These are phyloP conservation scores for Penicillium sp. DNA, from an alignment of 2,329 filamentous ascomycete species.

Conservation along the genomic window DNA sequence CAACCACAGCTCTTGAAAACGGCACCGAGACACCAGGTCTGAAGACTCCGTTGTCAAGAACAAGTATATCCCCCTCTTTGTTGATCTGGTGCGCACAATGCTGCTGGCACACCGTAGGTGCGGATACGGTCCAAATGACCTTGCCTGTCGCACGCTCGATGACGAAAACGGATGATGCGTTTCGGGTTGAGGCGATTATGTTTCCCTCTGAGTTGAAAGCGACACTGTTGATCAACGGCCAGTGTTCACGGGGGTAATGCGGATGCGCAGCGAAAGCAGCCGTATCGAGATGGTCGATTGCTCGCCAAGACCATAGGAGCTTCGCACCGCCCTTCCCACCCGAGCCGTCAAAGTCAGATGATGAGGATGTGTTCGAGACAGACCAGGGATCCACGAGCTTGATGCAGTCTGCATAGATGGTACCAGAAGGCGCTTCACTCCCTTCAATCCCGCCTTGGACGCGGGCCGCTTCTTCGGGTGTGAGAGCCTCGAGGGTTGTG, in stretches of 20 bases:
- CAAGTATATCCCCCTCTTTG: conserved; percentile 44
- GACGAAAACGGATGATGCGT: conserved; percentile 45
- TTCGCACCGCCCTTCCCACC: conserved; percentile 31
- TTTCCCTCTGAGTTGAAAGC: conserved; percentile 40
- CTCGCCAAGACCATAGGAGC: conserved; percentile 47
- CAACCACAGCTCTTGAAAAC: conserved; percentile 46
- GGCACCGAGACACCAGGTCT: conserved; percentile 42
- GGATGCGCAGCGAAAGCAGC: conserved; percentile 43
- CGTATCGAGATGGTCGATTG: conserved; percentile 42
- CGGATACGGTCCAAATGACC: conserved; percentile 46
- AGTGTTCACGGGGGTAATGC: conserved; percentile 38
- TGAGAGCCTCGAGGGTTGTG: conserved; percentile 45
- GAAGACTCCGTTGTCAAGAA: conserved; percentile 51
- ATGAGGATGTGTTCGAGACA: conserved; percentile 16
- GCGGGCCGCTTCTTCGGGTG: conserved; percentile 33
- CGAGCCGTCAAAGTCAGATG: conserved; percentile 19
- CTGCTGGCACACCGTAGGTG: conserved; percentile 45
- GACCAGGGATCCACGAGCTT: conserved; percentile 41
- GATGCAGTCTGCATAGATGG: conserved; percentile 44
- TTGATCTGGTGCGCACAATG: conserved; percentile 46
- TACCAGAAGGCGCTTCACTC: conserved; percentile 30
- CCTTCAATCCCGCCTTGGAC: conserved; percentile 45
- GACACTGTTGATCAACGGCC: conserved; percentile 49
- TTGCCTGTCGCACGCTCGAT: conserved; percentile 43
- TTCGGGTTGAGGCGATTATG: conserved; percentile 47